phyloP scores from a whole-genome alignment of 768 basidiomycete species.

The Boletus subparvulus region DNA sequence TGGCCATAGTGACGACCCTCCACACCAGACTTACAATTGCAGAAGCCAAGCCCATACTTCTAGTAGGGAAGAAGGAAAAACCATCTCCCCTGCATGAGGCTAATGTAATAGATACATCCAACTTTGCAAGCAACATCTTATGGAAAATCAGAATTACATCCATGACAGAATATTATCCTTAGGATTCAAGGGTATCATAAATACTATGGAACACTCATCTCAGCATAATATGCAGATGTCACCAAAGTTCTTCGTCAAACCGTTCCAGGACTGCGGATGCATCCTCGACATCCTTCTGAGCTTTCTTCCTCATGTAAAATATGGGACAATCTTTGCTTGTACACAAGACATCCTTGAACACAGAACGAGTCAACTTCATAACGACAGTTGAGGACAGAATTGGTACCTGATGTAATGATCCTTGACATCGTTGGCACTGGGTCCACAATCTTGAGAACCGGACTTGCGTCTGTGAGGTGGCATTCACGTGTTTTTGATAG shows the following conservation, averaged over 20 bases:
- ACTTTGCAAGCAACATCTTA: background rate
- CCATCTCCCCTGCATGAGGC: background rate
- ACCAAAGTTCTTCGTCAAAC: constrained; percentile 80
- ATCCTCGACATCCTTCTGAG: constrained; percentile 97
- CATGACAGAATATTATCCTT: background rate
- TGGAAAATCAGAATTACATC: background rate
- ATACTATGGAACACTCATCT: background rate
- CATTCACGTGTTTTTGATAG: constrained; percentile 84
- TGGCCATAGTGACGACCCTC: no score
- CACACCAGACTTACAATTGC: no score
- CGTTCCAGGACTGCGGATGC: constrained; percentile 74
- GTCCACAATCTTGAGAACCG: constrained; percentile 97
- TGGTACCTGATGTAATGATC: constrained; percentile 88
- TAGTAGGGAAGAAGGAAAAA: background rate
- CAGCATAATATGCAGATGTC: background rate
- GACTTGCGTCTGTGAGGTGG: constrained; percentile 79
- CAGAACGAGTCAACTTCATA: background rate
- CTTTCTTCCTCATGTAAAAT: constrained; percentile 98
- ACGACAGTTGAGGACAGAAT: background rate
- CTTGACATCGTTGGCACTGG: constrained; percentile 98
- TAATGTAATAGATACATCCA: background rate
- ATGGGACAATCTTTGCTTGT: constrained; percentile 98
- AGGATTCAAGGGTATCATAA: background rate
- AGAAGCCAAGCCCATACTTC: no score
- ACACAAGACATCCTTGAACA: constrained; percentile 84